A percentile compares a stretch with the other conserved stretches of the same genome.
Evolutionary conservation across 257 asterid species (phyloP).

Genomic region (Handroanthus guayacan): DNA sequence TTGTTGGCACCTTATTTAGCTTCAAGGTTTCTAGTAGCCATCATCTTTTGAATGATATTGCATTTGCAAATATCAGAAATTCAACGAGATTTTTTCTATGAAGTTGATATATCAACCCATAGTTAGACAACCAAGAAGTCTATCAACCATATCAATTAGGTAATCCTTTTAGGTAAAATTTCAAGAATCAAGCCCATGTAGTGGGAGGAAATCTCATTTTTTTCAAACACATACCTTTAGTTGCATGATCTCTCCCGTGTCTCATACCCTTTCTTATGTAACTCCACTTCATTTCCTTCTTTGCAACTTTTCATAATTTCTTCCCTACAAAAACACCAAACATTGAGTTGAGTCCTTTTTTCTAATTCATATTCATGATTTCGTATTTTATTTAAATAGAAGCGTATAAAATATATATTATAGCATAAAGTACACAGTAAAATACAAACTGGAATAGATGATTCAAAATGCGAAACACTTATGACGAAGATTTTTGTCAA

Average conservation of each 20-base stretch:
- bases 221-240: slow-evolving; percentile 37
- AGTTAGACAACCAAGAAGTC: background rate
- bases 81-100: background rate
- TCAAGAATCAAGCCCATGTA: background rate
- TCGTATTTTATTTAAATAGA: too few relatives aligned
- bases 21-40: background rate
- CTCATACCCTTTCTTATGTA: slow-evolving; percentile 52
- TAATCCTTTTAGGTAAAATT: background rate
- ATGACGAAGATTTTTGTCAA: too few relatives aligned
- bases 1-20: background rate
- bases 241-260: slow-evolving; percentile 56
- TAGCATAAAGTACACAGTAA: too few relatives aligned
- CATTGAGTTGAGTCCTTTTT: too few relatives aligned
- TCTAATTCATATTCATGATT: too few relatives aligned
- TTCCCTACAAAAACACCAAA: slow-evolving; percentile 50
- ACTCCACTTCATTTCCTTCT: slow-evolving; percentile 47
- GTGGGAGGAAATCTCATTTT: background rate
- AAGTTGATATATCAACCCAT: background rate
- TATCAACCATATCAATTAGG: background rate
- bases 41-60: background rate
- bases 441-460: too few relatives aligned
- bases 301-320: slow-evolving; percentile 41
- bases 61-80: background rate
- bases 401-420: too few relatives aligned
- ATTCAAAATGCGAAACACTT: too few relatives aligned